Conservation (phyloP, 2,329 filamentous ascomycete genomes). For the Myriangium duriaei region DNA sequence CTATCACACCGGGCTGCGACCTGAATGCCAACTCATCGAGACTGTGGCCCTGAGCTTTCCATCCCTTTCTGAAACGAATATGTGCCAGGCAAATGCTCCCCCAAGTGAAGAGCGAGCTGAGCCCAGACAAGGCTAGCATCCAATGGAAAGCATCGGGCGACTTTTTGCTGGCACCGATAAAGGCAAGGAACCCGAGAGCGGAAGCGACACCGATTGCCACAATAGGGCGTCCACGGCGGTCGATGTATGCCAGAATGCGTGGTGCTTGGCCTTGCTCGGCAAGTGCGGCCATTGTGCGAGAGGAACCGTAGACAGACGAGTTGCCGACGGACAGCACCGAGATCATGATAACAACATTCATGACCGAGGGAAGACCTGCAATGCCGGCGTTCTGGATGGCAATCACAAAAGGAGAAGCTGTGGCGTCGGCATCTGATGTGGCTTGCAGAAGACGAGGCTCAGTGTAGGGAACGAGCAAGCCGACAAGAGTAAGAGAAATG, state of each 20-base stretch:
- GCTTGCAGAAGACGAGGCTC: conserved; percentile 24
- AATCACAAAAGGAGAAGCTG: conserved; percentile 53
- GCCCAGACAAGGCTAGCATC: conserved; percentile 63
- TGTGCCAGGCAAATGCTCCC: conserved; percentile 77
- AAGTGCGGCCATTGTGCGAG: conserved; percentile 12
- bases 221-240: conserved; percentile 67
- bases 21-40: conserved; percentile 54
- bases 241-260: conserved; percentile 63
- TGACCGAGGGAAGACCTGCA: conserved; percentile 46
- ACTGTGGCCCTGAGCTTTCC: conserved; percentile 53
- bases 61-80: conserved; percentile 78
- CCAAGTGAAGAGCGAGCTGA: conserved; percentile 70
- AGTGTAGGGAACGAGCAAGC: conserved; percentile 22
- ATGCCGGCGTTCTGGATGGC: conserved; percentile 51
- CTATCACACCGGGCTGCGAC: conserved; percentile 46
- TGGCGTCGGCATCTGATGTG: conserved; percentile 23
- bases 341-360: conserved; percentile 55
- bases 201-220: conserved; percentile 58
- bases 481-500: conserved; percentile 22
- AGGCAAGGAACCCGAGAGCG: conserved; percentile 59
- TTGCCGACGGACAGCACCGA: conserved; percentile 49
- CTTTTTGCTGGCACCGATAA: conserved; percentile 44
- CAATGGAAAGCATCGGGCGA: conserved; percentile 59
- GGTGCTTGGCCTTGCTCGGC: conserved; percentile 53
- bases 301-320: conserved; percentile 37